Base-by-base conservation (phyloP, 73 alveolate genomes). In the Uronychia setigera region DNA sequence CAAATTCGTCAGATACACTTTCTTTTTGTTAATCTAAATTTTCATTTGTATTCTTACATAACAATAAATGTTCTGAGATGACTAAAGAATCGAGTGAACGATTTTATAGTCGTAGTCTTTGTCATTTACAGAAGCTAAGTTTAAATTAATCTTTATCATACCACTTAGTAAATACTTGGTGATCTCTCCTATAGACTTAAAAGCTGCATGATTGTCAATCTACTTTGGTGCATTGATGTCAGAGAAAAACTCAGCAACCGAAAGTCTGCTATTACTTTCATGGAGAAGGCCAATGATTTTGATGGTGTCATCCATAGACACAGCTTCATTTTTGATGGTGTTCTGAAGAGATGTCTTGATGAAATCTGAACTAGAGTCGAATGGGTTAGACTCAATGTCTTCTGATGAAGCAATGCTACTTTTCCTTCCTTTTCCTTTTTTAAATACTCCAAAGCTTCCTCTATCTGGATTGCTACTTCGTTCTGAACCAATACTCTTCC, bases 61-160 rank as follows among this genome's bases (percentile, higher is more conserved):
- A 28, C 86, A 80, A 58, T 35, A 88, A 26, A 88, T 82, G 26
- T 29, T 34, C 79, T 86, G 59, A 31, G 94, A 86, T n/a, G 87
- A 57, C 60, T 74, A 67, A 25, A 88, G 84, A 57, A 88, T 82
- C 14, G 82, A 33, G 28, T 82, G 33, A 0, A 88, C 60, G 46
- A 88, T 85, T 79, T 76, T 82, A 35, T 82, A 88, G 46, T 88
- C 86, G 19, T 88, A 80, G 59, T 88, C 91, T 74, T 82, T 88
- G 29, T 88, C 94, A 82, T 88, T 88, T 32, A 88, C 84, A 33
- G 81, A 88, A 31, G 91, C 91, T 46, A 46, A 46, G 5, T 11
- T 46, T 5, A 46, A 19, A 11, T 5, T 19, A 46, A 46, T 46
- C 67, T 46, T 46, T n/a, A n/a, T n/a, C n/a, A n/a, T n/a, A 46